These are phyloP conservation scores for Geotrichum europaeum DNA, from an alignment of 1,139 yeast species.

Conservation along the genomic window DNA sequence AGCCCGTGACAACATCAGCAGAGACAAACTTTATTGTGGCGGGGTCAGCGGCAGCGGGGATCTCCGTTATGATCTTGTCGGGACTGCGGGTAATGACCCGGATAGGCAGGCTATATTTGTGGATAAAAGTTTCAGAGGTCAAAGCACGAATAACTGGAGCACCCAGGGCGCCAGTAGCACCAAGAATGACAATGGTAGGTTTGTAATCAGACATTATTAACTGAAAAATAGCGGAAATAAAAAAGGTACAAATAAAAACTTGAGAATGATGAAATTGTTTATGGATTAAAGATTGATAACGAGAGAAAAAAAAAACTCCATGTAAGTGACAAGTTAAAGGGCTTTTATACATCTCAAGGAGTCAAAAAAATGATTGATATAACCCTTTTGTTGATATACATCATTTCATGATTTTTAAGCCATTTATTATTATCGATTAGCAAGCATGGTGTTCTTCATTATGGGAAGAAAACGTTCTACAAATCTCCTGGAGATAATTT, in stretches of 20 bases:
- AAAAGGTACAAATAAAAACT: background rate
- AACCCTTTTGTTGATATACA: too few species aligned
- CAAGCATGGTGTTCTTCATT: too few species aligned
- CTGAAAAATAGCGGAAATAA: background rate
- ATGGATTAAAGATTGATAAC: too few species aligned
- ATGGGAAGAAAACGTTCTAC: too few species aligned
- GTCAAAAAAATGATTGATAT: too few species aligned
- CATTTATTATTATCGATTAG: too few species aligned
- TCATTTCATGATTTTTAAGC: too few species aligned
- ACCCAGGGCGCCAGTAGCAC: slow-evolving; percentile 50
- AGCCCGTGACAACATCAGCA: slow-evolving; percentile 26
- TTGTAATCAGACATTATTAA: background rate
- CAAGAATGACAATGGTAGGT: slow-evolving; percentile 44
- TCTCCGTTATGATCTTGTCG: slow-evolving; percentile 35
- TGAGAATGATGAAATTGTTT: background rate
- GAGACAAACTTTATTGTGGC: slow-evolving; percentile 19
- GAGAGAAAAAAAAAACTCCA: too few species aligned
- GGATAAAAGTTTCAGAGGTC: slow-evolving; percentile 39
- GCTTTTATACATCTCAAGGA: too few species aligned
- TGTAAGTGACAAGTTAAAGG: too few species aligned
- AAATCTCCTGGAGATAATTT: too few species aligned
- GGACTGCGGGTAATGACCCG: slow-evolving; percentile 46
- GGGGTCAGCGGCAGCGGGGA: slow-evolving; percentile 37
- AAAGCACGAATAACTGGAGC: slow-evolving; percentile 44
- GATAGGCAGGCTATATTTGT: slow-evolving; percentile 45